phyloP scores from a whole-genome alignment of 1,139 yeast genomes.

The Entelexis sorbosivorans region DNA sequence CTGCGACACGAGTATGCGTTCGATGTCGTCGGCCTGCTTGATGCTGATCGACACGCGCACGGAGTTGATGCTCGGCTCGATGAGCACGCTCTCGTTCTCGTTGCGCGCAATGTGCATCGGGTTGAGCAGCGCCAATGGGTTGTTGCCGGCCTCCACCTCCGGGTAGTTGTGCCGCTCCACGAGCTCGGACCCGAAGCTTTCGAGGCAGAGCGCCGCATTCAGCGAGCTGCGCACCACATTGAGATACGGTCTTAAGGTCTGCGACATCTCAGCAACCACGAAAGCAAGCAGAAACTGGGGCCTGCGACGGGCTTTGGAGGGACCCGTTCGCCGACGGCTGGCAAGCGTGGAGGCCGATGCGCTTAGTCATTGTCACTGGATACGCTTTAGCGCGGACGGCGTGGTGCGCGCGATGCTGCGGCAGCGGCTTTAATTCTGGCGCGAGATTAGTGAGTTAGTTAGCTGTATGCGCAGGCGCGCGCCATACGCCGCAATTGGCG shows the following conservation, averaged over 20 bases:
- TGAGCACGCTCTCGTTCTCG: conserved; percentile 82
- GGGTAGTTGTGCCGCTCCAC: conserved; percentile 97
- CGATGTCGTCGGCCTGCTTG: conserved; percentile 97
- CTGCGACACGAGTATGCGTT: conserved; percentile 83
- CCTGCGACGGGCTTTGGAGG: background rate
- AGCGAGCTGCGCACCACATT: conserved; percentile 89
- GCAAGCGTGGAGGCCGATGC: background rate
- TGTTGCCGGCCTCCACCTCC: conserved; percentile 74
- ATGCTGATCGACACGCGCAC: conserved; percentile 76
- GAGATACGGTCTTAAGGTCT: conserved; percentile 88
- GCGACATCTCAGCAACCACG: conserved; percentile 43
- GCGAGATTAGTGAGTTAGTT: no score
- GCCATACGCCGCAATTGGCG: no score
- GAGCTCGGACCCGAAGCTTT: conserved; percentile 87
- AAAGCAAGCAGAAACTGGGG: background rate
- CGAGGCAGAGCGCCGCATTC: conserved; percentile 89
- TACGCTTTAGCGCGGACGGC: no score
- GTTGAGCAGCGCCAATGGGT: conserved; percentile 74
- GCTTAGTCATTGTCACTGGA: no score
- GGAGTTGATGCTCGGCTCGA: conserved; percentile 89
- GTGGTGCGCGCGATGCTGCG: no score
- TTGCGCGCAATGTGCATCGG: conserved; percentile 88
- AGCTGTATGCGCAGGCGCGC: no score
- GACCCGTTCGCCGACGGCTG: background rate
- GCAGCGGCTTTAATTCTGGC: no score